A percentile compares a stretch with the other conserved stretches of the same genome.
These are phyloP conservation scores for Gossypium anomalum DNA, from an alignment of 345 rosid species.

Conservation along the genomic window DNA sequence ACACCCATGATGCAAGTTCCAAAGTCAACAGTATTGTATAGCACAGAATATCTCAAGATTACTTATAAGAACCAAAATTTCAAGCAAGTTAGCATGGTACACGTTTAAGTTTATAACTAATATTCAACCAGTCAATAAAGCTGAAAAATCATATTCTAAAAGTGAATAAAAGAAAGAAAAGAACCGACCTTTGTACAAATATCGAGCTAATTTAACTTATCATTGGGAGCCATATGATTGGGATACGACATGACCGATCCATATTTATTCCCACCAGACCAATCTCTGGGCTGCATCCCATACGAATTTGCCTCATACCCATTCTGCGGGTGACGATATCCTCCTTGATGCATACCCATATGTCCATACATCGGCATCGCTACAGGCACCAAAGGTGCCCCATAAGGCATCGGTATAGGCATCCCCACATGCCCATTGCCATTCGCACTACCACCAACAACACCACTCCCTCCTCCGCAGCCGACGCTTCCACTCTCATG, in stretches of 20 bases:
- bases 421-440: conserved; percentile 39
- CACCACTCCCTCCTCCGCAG: conserved; percentile 17
- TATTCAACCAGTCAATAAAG: neutral
- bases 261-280: conserved; percentile 54
- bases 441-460: conserved; percentile 4
- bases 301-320: conserved; percentile 49
- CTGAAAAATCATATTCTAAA: neutral
- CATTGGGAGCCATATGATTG: conserved; percentile 49
- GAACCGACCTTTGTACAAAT: conserved; percentile 11
- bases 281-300: conserved; percentile 60
- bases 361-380: conserved; percentile 67
- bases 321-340: conserved; percentile 34
- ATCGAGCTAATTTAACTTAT: conserved; percentile 33
- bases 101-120: neutral
- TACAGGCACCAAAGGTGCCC: conserved; percentile 40
- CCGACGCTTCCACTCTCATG: conserved; percentile 36
- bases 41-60: neutral
- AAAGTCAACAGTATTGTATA: neutral
- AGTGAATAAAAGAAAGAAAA: neutral
- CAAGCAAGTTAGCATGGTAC: neutral
- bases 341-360: conserved; percentile 47
- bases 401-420: conserved; percentile 44
- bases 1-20: neutral
- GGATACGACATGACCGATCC: conserved; percentile 52
- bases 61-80: neutral